phyloP scores from a whole-genome alignment of 2,329 filamentous ascomycete species.

The Elsinoe ampelina region DNA sequence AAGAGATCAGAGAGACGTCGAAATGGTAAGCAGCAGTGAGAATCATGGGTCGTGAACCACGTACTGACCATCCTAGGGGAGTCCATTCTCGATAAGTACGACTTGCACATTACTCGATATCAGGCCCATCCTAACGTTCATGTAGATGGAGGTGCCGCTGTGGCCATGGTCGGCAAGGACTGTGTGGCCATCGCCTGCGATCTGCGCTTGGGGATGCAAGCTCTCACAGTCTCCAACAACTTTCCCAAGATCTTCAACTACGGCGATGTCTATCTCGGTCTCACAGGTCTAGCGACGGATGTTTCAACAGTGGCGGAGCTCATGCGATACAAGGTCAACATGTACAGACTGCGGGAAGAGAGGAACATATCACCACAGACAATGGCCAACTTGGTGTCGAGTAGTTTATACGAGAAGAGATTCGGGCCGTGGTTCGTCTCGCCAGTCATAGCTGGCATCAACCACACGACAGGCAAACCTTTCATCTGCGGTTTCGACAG shows the following conservation, averaged over 20 bases:
- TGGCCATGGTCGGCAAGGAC: constrained; percentile 99
- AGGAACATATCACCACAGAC: constrained; percentile 89
- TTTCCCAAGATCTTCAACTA: constrained; percentile 99
- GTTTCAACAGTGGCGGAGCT: constrained; percentile 90
- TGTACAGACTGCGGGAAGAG: constrained; percentile 98
- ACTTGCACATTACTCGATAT: constrained; percentile 13
- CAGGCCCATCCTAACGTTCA: background rate
- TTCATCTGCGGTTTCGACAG: constrained; percentile 99
- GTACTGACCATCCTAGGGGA: constrained; percentile 50
- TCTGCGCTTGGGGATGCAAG: constrained; percentile 90
- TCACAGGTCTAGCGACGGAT: constrained; percentile 94
- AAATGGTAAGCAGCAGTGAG: constrained; percentile 30
- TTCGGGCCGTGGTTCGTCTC: constrained; percentile 96
- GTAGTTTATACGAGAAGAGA: constrained; percentile 82
- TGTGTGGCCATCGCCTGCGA: constrained; percentile 99
- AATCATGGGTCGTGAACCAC: background rate
- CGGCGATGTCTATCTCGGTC: constrained; percentile 87
- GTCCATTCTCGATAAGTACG: constrained; percentile 92
- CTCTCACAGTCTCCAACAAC: constrained; percentile 97
- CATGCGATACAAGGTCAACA: constrained; percentile 99
- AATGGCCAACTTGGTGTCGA: constrained; percentile 90
- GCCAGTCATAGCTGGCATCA: constrained; percentile 88
- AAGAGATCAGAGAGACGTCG: background rate
- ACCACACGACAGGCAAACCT: constrained; percentile 85
- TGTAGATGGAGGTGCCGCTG: constrained; percentile 77